A percentile compares a stretch with the other conserved stretches of the same genome.
Conservation (phyloP, 306 rosid genomes). For the Rosa rugosa region DNA sequence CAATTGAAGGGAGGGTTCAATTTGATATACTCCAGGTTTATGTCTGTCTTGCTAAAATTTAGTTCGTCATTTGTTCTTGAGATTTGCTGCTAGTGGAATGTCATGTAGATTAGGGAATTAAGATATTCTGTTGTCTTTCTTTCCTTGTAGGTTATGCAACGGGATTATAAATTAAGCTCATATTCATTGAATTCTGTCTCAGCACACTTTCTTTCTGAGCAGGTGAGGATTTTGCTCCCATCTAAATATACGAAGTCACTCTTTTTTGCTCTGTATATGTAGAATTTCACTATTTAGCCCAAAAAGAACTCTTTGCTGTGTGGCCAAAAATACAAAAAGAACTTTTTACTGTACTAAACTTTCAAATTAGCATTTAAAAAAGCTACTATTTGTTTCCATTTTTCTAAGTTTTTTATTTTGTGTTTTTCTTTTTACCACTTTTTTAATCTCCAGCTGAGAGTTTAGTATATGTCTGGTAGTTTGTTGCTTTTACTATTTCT, state of each 20-base stretch:
- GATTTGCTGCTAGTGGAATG: conserved; percentile 8
- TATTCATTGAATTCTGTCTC: conserved; percentile 96
- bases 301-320: neutral
- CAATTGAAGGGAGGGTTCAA: conserved; percentile 96
- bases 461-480: neutral
- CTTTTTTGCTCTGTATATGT: neutral
- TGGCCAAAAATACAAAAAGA: neutral
- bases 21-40: conserved; percentile 96
- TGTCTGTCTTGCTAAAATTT: conserved; percentile 22
- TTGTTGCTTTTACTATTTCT: neutral
- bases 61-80: conserved; percentile 19
- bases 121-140: conserved; percentile 30
- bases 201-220: conserved; percentile 94
- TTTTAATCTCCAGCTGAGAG: neutral
- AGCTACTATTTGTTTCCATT: no score
- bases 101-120: neutral
- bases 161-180: conserved; percentile 92
- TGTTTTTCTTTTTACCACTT: neutral
- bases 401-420: neutral
- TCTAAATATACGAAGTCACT: conserved; percentile 20
- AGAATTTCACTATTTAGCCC: neutral
- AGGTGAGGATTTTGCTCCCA: conserved; percentile 46
- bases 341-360: neutral
- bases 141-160: conserved; percentile 70
- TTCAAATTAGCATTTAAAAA: neutral